phyloP scores from a whole-genome alignment of 1,284 basidiomycete species.

The Rhizoctonia solani region DNA sequence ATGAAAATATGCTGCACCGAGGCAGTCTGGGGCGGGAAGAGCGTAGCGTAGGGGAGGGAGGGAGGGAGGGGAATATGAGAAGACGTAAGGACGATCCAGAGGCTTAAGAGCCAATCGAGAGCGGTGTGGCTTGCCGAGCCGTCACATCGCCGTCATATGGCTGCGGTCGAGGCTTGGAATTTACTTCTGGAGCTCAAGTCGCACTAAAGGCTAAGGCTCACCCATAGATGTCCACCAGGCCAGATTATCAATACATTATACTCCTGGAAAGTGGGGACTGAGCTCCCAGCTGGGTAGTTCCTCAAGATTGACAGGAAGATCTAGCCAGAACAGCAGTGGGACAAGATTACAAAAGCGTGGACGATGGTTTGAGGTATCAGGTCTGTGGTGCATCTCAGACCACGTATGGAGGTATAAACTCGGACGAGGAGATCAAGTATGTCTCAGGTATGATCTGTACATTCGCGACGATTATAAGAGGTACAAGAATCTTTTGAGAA shows the following conservation, averaged over 20 bases:
- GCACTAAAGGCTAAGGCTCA: conserved; percentile 14
- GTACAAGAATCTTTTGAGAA: too few species aligned
- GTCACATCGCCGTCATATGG: background rate
- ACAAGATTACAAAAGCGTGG: too few species aligned
- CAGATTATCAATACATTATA: background rate
- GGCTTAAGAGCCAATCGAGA: background rate
- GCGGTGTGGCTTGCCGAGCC: background rate
- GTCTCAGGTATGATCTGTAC: background rate
- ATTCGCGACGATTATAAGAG: background rate
- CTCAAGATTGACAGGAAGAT: too few species aligned
- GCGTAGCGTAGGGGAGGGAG: too few species aligned
- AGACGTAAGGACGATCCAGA: background rate
- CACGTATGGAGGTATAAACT: conserved; percentile 13
- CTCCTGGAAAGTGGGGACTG: background rate
- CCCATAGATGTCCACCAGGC: background rate
- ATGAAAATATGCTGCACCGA: conserved; percentile 4
- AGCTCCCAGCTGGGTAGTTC: conserved; percentile 23
- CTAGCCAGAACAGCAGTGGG: too few species aligned
- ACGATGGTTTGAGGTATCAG: too few species aligned
- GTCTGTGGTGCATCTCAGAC: background rate
- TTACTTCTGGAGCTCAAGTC: background rate
- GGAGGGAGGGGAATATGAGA: too few species aligned
- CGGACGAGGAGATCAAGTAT: conserved; percentile 16
- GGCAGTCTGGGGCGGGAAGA: conserved; percentile 6
- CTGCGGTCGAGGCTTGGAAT: conserved; percentile 13